Evolutionary conservation across 345 rosid genomes (phyloP).

Genomic region (Corchorus capsularis): DNA sequence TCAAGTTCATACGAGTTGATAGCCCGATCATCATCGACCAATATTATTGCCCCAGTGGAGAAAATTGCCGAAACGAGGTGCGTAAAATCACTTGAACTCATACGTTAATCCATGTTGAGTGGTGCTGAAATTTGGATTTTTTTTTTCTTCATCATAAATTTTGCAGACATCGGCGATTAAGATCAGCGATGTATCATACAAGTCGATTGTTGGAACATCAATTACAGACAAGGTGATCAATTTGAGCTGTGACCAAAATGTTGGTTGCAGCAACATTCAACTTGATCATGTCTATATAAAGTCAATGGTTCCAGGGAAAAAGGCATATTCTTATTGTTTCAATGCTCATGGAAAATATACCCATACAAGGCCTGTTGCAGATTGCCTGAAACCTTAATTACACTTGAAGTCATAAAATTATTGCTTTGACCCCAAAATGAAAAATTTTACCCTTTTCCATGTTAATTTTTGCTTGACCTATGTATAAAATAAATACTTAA

Average conservation of each 20-base stretch:
- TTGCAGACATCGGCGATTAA: conserved; percentile 3
- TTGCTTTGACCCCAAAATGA: too few relatives aligned
- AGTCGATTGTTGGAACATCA: conserved; percentile 7
- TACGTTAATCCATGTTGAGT: neutral
- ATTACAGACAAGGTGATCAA: conserved; percentile 13
- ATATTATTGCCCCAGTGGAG: neutral
- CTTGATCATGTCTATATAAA: neutral
- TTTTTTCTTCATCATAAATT: neutral
- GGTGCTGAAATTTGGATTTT: neutral
- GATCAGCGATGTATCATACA: conserved; percentile 15
- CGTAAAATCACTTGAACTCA: neutral
- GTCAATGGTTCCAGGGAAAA: neutral
- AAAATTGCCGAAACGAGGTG: conserved; percentile 14
- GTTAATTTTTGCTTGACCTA: too few relatives aligned
- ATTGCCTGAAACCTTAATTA: neutral
- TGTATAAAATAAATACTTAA: too few relatives aligned
- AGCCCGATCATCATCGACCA: conserved; percentile 21
- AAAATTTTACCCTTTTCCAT: too few relatives aligned
- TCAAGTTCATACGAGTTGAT: neutral
- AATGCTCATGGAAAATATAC: neutral
- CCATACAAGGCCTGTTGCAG: neutral
- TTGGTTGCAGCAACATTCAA: conserved; percentile 11
- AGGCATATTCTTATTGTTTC: neutral
- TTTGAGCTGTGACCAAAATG: conserved; percentile 15
- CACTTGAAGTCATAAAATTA: too few relatives aligned